These are phyloP conservation scores for Macroventuria anomochaeta DNA, from an alignment of 2,329 filamentous ascomycete species.

Conservation along the genomic window DNA sequence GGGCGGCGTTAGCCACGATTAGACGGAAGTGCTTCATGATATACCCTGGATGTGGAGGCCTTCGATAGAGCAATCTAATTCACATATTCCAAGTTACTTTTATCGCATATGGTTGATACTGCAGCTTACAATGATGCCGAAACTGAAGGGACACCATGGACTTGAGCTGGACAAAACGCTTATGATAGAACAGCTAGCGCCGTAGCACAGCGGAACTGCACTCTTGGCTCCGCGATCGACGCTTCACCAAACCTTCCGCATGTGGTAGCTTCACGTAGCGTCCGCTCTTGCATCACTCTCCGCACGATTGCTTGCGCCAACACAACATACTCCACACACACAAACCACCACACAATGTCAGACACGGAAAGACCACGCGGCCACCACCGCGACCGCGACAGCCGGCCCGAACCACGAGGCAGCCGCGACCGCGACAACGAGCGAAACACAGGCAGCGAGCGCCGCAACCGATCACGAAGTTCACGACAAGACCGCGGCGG, in stretches of 20 bases:
- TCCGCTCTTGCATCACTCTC: background rate
- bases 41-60: conserved; percentile 9
- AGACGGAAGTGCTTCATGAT: background rate
- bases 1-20: background rate
- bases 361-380: conserved; percentile 37
- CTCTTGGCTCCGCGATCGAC: too few species aligned
- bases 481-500: conserved; percentile 40
- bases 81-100: background rate
- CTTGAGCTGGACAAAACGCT: too few species aligned
- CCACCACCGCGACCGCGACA: conserved; percentile 32
- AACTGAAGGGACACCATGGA: too few species aligned
- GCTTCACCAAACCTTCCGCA: conserved; percentile 2
- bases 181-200: too few species aligned
- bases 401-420: conserved; percentile 29
- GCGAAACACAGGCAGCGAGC: conserved; percentile 31
- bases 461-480: conserved; percentile 44
- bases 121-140: too few species aligned
- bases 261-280: background rate
- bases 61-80: background rate
- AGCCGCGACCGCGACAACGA: conserved; percentile 22
- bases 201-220: too few species aligned
- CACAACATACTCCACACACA: background rate
- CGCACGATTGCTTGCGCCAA: background rate
- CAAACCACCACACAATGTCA: conserved; percentile 23
- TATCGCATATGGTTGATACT: background rate